Evolutionary conservation across 2,329 filamentous ascomycete species (phyloP), one percentile per base, ranked within the genome.

Genomic region (Emergomyces orientalis): DNA sequence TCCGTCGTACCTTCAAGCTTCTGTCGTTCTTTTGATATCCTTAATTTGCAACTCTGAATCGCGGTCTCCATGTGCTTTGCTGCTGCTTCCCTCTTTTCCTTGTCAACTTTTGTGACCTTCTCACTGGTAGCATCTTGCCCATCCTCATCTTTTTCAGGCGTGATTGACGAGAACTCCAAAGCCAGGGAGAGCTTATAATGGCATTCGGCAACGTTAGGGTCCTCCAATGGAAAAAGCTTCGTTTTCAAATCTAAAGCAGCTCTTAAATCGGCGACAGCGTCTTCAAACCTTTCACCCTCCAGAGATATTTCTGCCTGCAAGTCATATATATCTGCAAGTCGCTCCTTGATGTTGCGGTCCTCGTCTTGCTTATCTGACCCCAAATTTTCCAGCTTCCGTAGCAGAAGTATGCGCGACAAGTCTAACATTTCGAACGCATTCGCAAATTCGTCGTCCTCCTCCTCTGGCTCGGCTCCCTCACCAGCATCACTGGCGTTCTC

Each of bases 141-240:
- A 67, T 81, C 63, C 70, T 78, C 39, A 66, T 79, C 57, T 37
- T 71, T 71, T 19, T 71, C 70, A 64, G 74, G 74, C 37, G 87
- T 89, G 55, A 94, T 85, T 0, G 91, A 94, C 3, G 90, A 90
- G 69, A 97, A 97, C 73, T 99, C 94, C 34, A 99, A 83, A 0
- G 94, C 94, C 19, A 99, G 84, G 0, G 93, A 96, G 32, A 99
- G 86, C 77, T 97, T 97, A 80, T 89, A 99, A 78, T 99, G 91
- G 19, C 90, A 93, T 79, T 99, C 94, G 51, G 94, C 93, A 63
- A 97, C 84, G 60, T 95, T 83, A 69, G 91, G 89, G 17, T 90
- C 91, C 65, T 95, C 90, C 59, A 88, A 82, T 0, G 90, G 83
- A 72, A 90, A 91, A 2, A 97, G 82, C 59, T 88, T 83, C 69